A percentile compares a stretch with the other conserved stretches of the same genome.
These are phyloP conservation scores for Leishmania guyanensis DNA, from an alignment of 208 protist genomes.

Conservation along the genomic window DNA sequence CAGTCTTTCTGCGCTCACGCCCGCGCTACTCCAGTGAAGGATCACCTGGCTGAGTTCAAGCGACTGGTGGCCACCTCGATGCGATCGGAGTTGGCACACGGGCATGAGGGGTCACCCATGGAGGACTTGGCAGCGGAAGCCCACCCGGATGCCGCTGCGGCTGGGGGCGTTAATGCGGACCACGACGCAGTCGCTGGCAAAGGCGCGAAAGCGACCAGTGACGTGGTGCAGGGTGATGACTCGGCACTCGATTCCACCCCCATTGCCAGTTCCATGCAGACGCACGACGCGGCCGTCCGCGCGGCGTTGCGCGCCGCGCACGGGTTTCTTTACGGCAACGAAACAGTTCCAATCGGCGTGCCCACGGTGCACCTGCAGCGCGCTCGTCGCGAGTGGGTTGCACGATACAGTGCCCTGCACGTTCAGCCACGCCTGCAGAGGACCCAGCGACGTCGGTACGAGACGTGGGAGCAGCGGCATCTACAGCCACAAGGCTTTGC, in stretches of 20 bases:
- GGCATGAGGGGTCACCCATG: neutral
- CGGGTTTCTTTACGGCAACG: slow-evolving; percentile 45
- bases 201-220: neutral
- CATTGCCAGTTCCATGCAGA: slow-evolving; percentile 3
- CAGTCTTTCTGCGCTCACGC: slow-evolving; percentile 62
- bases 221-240: neutral
- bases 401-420: slow-evolving; percentile 27
- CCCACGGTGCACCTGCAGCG: slow-evolving; percentile 40
- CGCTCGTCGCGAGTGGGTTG: slow-evolving; percentile 38
- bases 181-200: neutral
- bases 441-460: slow-evolving; percentile 33
- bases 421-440: slow-evolving; percentile 34
- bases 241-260: neutral
- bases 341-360: slow-evolving; percentile 42
- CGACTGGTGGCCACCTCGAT: slow-evolving; percentile 41
- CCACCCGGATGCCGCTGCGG: neutral
- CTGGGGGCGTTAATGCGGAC: neutral
- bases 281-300: slow-evolving; percentile 23
- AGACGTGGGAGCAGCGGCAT: slow-evolving; percentile 14
- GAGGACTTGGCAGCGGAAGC: neutral
- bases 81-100: slow-evolving; percentile 31
- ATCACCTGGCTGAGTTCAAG: slow-evolving; percentile 47
- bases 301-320: slow-evolving; percentile 31
- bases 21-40: slow-evolving; percentile 30
- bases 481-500: neutral